Evolutionary conservation across 768 basidiomycete species (phyloP).

Genomic region (Plicaturopsis crispa): DNA sequence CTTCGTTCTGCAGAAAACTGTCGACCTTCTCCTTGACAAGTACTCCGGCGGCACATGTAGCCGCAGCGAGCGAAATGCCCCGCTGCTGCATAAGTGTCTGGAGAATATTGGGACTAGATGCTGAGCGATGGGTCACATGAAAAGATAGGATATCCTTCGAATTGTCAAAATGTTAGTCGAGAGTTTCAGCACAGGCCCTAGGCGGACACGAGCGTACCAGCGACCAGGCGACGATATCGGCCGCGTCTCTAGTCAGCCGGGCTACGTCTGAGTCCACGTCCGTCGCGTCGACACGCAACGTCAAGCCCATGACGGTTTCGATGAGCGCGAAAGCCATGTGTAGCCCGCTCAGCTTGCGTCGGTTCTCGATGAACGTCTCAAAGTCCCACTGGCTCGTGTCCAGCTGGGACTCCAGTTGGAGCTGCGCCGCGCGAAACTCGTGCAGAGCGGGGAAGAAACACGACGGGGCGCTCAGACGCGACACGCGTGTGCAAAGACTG

Average conservation of each 20-base stretch:
- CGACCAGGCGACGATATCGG: slow-evolving; percentile 46
- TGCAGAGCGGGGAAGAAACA: slow-evolving; percentile 31
- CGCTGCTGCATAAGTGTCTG: slow-evolving; percentile 37
- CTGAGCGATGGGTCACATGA: slow-evolving; percentile 33
- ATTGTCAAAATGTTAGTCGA: too few relatives aligned
- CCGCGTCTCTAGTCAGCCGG: slow-evolving; percentile 30
- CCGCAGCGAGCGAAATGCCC: slow-evolving; percentile 40
- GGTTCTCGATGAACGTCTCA: slow-evolving; percentile 37
- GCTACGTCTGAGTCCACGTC: slow-evolving; percentile 18
- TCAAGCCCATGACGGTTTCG: slow-evolving; percentile 42
- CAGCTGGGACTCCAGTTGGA: slow-evolving; percentile 18
- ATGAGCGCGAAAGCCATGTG: slow-evolving; percentile 44
- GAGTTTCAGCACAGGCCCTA: slow-evolving; percentile 6
- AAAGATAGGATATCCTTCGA: slow-evolving; percentile 63
- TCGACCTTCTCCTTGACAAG: slow-evolving; percentile 30
- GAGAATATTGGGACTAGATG: slow-evolving; percentile 38
- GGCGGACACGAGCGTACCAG: slow-evolving; percentile 26
- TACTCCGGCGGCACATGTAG: slow-evolving; percentile 32
- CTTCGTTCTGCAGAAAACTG: slow-evolving; percentile 18
- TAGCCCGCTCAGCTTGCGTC: slow-evolving; percentile 42
- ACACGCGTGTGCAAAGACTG: too few relatives aligned
- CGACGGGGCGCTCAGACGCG: too few relatives aligned
- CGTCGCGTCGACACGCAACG: too few relatives aligned
- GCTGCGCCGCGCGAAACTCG: slow-evolving; percentile 24
- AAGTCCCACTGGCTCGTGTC: slow-evolving; percentile 22